Evolutionary conservation across 1,284 basidiomycete species (phyloP).

Genomic region (Ceratobasidium sp.): DNA sequence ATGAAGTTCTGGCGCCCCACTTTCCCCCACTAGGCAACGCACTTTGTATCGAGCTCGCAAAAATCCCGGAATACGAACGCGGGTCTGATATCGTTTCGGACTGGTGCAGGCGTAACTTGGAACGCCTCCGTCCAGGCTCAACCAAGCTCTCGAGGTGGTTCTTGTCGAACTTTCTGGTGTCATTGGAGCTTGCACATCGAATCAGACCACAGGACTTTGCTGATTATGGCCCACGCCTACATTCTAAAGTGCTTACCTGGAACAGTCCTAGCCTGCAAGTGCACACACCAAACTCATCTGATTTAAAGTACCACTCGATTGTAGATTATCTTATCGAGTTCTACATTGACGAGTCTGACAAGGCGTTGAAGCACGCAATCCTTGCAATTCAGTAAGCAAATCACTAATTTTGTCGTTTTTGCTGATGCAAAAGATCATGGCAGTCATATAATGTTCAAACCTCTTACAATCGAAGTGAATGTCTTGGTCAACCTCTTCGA

Average conservation of each 20-base stretch:
- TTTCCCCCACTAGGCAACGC: slow-evolving; percentile 20
- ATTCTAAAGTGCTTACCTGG: neutral
- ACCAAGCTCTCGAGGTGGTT: neutral
- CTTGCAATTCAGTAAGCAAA: slow-evolving; percentile 4
- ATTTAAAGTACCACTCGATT: neutral
- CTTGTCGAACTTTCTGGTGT: slow-evolving; percentile 18
- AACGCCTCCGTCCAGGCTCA: neutral
- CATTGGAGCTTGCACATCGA: slow-evolving; percentile 18
- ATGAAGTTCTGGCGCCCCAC: slow-evolving; percentile 15
- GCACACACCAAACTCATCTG: neutral
- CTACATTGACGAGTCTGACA: neutral
- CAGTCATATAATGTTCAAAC: slow-evolving; percentile 14
- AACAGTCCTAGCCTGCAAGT: neutral
- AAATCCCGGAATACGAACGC: neutral
- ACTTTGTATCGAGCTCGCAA: neutral
- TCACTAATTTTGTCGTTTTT: neutral
- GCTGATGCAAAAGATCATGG: neutral
- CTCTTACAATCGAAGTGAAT: slow-evolving; percentile 11
- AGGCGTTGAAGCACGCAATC: neutral
- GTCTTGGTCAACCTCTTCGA: slow-evolving; percentile 26
- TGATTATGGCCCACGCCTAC: neutral
- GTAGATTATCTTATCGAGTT: slow-evolving; percentile 33
- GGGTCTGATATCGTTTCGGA: neutral
- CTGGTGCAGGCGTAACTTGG: slow-evolving; percentile 11
- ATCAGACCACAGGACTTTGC: neutral